Evolutionary conservation across 805 yeast genomes (phyloP).

Genomic region (Monosporozyma unispora): DNA sequence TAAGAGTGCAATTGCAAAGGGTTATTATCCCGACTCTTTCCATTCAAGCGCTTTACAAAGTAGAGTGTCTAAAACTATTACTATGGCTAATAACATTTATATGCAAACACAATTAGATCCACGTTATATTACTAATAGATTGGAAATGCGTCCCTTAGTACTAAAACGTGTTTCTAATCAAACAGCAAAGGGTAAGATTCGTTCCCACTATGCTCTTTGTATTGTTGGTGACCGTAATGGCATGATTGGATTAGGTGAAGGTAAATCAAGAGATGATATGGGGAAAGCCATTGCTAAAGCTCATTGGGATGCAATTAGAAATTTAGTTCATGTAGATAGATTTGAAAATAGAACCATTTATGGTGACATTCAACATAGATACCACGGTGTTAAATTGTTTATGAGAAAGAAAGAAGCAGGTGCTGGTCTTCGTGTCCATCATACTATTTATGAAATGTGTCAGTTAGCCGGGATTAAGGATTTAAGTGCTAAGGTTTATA

Average conservation of each 20-base stretch:
- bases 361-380: constrained; percentile 74
- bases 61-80: not conserved
- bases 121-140: constrained; percentile 44
- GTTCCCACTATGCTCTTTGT: constrained; percentile 71
- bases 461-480: constrained; percentile 92
- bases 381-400: constrained; percentile 76
- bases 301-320: constrained; percentile 88
- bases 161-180: constrained; percentile 81
- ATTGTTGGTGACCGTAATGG: constrained; percentile 92
- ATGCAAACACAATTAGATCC: constrained; percentile 59
- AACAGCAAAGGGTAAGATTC: constrained; percentile 86
- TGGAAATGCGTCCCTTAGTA: constrained; percentile 57
- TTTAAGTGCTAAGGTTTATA: constrained; percentile 81
- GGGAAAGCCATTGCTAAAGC: constrained; percentile 73
- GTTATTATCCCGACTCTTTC: not conserved
- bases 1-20: not conserved
- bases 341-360: constrained; percentile 86
- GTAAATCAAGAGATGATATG: constrained; percentile 74
- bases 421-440: constrained; percentile 86
- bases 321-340: constrained; percentile 71
- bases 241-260: constrained; percentile 91
- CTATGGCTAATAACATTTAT: constrained; percentile 44
- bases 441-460: constrained; percentile 81
- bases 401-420: constrained; percentile 88
- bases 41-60: not conserved